These are phyloP conservation scores for Chlamydomonas schloesseri DNA, from an alignment of 139 green algal genomes.

Conservation along the genomic window DNA sequence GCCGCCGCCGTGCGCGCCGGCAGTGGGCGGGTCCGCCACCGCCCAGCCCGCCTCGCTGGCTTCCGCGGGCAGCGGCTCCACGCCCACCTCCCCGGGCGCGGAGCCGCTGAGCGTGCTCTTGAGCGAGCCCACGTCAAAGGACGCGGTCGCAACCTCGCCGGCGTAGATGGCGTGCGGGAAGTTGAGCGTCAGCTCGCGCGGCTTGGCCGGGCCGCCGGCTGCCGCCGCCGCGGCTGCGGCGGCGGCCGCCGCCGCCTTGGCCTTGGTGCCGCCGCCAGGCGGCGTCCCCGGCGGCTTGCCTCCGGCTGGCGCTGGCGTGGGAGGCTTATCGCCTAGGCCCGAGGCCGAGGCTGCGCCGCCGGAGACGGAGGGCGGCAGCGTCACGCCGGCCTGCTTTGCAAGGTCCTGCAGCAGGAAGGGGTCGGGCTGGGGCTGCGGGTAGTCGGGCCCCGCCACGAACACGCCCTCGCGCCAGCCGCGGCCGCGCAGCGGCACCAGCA, in stretches of 20 bases:
- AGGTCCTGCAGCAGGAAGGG: conserved; percentile 61
- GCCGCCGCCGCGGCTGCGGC: not conserved
- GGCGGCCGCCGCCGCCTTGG: not conserved
- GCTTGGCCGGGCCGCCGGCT: not conserved
- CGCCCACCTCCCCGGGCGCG: conserved; percentile 52
- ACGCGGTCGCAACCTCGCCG: conserved; percentile 35
- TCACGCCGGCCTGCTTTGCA: not conserved
- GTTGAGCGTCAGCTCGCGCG: conserved; percentile 39
- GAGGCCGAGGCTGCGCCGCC: not conserved
- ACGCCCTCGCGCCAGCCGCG: conserved; percentile 67
- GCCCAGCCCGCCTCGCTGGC: conserved; percentile 64
- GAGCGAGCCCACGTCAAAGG: conserved; percentile 59
- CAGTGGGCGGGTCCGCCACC: conserved; percentile 32
- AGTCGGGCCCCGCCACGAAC: conserved; percentile 55
- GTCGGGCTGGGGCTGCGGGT: conserved; percentile 45
- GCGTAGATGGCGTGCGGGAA: conserved; percentile 47
- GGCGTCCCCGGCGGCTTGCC: not conserved
- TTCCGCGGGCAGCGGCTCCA: conserved; percentile 57
- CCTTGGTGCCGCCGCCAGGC: not conserved
- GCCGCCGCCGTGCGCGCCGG: not conserved
- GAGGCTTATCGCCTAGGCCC: too few species aligned
- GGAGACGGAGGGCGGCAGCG: conserved; percentile 16
- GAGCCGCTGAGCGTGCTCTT: conserved; percentile 43
- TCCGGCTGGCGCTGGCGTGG: conserved; percentile 1
- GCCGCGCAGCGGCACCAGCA: conserved; percentile 58